phyloP scores from a whole-genome alignment of 1,284 basidiomycete species.

The Macrocybe sp. region DNA sequence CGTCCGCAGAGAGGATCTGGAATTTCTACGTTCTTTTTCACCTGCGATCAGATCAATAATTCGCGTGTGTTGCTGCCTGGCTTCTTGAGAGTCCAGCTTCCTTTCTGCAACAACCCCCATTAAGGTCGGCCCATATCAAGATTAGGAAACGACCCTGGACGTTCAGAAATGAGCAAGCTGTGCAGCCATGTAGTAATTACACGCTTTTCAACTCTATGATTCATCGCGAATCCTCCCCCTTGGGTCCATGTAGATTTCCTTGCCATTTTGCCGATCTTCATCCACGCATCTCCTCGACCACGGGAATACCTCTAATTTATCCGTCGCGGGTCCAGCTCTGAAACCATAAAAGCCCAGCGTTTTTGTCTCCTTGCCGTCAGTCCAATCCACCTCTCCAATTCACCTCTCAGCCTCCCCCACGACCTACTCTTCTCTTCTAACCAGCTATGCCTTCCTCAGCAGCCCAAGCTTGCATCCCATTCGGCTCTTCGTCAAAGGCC shows the following conservation, averaged over 20 bases:
- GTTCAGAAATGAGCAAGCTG: background rate
- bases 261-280: conserved; percentile 29
- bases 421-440: conserved; percentile 4
- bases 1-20: conserved; percentile 21
- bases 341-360: conserved; percentile 35
- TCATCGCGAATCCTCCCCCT: conserved; percentile 11
- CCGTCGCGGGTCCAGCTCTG: conserved; percentile 17
- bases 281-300: conserved; percentile 19
- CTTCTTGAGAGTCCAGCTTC: no score
- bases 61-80: no score
- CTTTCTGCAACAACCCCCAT: no score
- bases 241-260: conserved; percentile 30
- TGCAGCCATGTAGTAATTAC: conserved; percentile 7
- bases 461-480: conserved; percentile 33
- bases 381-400: conserved; percentile 19
- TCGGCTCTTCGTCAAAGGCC: conserved; percentile 33
- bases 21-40: conserved; percentile 15
- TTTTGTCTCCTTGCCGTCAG: conserved; percentile 22
- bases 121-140: no score
- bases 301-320: conserved; percentile 25
- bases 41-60: no score
- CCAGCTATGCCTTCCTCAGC: conserved; percentile 30
- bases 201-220: conserved; percentile 21
- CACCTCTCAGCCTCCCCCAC: conserved; percentile 9
- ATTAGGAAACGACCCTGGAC: no score